Evolutionary conservation across 768 basidiomycete species (phyloP), one percentile per base, ranked within the genome.

Genomic region (Mycena pura): DNA sequence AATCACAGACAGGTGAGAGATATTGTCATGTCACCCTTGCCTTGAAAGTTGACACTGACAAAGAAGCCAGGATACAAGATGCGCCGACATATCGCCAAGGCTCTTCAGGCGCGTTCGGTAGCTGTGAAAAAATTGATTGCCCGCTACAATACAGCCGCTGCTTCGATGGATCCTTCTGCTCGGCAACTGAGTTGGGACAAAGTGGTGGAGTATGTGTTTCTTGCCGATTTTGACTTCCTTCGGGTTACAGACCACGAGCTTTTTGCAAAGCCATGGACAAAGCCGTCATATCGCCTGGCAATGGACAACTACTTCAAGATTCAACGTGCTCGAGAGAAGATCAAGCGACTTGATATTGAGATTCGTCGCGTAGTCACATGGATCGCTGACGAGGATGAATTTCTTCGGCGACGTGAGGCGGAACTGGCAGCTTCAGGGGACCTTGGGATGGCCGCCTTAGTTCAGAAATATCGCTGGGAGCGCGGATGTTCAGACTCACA

Each of bases 61-160:
- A n/a, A n/a, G n/a, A n/a, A n/a, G n/a, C n/a, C n/a, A n/a, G 66
- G 66, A 7, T 69, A 69, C 51, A 63, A 63, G 29, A 45, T 69
- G 10, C 54, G 52, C 13, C 52, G 32, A 15, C 65, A 70, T 22
- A 65, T 70, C 32, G 63, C 52, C 0, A 65, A 63, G 38, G 60
- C 68, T 14, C 61, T 70, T 4, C 58, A 67, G 25, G 21, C 41
- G 17, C 56, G 64, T 2, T 68, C 64, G 28, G 43, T 61, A 21
- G 68, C 68, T 6, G 66, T 73, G 19, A 36, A 40, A 6, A 62
- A 50, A 0, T 64, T 66, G 0, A 52, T 70, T 15, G 57, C 44
- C 19, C 15, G 34, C 5, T 68, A 66, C 54, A 70, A 70, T 32
- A 25, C 43, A 5, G 62, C 60, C 7, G 65, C 64, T 5, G 14